phyloP scores from a whole-genome alignment of 768 basidiomycete genomes.

The Kwoniella bestiolae region DNA sequence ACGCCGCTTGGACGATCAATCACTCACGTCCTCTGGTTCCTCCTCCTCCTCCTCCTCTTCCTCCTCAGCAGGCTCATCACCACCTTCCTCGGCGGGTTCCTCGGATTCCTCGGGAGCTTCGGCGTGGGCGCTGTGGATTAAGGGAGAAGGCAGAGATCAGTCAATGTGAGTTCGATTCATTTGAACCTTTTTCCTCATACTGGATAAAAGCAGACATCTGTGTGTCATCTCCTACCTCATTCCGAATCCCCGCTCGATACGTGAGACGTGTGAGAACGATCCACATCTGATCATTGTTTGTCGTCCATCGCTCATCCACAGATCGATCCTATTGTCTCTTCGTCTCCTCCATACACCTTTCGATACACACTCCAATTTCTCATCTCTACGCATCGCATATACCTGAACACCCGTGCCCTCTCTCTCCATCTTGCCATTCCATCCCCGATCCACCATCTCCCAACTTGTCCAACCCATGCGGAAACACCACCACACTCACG shows the following conservation, averaged over 20 bases:
- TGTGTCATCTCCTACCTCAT: neutral
- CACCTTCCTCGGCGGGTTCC: conserved; percentile 33
- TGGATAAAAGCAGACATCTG: no score
- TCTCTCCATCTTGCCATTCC: neutral
- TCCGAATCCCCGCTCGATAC: no score
- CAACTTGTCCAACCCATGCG: neutral
- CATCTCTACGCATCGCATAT: no score
- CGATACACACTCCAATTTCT: no score
- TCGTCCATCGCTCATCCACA: no score
- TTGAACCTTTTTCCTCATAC: neutral
- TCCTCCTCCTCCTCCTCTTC: conserved; percentile 62
- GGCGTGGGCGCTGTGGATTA: conserved; percentile 43
- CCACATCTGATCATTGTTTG: no score
- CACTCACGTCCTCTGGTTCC: conserved; percentile 77
- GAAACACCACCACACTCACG: conserved; percentile 40
- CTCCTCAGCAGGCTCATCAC: conserved; percentile 48
- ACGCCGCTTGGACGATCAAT: neutral
- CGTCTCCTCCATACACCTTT: no score
- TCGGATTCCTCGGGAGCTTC: conserved; percentile 58
- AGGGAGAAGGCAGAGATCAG: neutral
- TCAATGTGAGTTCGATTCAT: neutral
- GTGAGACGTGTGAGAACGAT: no score
- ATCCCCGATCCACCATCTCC: neutral
- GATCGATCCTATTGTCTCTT: no score
- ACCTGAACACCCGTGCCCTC: no score